phyloP scores from a whole-genome alignment of 495 filamentous ascomycete species.

The Chaetomium cochliodes region DNA sequence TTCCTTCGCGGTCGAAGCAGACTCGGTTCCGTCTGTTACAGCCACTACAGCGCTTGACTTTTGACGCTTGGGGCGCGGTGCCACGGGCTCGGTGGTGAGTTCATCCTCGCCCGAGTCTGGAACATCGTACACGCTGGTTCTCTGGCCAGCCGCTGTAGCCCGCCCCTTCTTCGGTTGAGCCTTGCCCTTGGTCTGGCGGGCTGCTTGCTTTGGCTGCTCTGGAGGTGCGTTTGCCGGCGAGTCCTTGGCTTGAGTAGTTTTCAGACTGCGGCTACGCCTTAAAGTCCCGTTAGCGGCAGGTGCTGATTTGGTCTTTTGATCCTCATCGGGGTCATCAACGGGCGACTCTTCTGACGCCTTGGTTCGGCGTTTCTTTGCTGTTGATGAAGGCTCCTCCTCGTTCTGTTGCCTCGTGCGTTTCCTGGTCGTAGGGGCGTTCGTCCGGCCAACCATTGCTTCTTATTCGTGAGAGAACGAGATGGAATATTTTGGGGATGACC shows the following conservation, averaged over 20 bases:
- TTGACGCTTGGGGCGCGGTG: not conserved
- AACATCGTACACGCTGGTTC: conserved; percentile 40
- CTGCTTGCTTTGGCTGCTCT: conserved; percentile 15
- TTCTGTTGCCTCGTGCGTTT: conserved; percentile 26
- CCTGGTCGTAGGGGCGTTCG: conserved; percentile 10
- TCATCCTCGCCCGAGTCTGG: conserved; percentile 45
- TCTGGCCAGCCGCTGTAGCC: not conserved
- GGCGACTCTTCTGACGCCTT: conserved; percentile 14
- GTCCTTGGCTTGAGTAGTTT: not conserved
- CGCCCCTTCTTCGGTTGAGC: conserved; percentile 17
- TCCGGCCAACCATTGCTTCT: not conserved
- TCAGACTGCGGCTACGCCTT: conserved; percentile 8
- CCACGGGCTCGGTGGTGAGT: conserved; percentile 12
- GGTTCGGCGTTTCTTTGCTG: conserved; percentile 38
- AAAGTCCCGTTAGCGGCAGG: conserved; percentile 29
- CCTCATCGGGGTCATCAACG: not conserved
- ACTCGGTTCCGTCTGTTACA: not conserved
- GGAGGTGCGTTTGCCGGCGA: conserved; percentile 10
- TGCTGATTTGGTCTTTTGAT: conserved; percentile 17
- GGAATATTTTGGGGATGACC: not conserved
- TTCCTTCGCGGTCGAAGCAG: conserved; percentile 9
- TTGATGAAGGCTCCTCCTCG: conserved; percentile 24
- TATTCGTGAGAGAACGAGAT: not conserved
- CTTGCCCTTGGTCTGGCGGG: conserved; percentile 7
- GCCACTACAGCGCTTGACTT: not conserved